Base-by-base conservation (phyloP, 2,329 filamentous ascomycete species). In the Colletotrichum tofieldiae region DNA sequence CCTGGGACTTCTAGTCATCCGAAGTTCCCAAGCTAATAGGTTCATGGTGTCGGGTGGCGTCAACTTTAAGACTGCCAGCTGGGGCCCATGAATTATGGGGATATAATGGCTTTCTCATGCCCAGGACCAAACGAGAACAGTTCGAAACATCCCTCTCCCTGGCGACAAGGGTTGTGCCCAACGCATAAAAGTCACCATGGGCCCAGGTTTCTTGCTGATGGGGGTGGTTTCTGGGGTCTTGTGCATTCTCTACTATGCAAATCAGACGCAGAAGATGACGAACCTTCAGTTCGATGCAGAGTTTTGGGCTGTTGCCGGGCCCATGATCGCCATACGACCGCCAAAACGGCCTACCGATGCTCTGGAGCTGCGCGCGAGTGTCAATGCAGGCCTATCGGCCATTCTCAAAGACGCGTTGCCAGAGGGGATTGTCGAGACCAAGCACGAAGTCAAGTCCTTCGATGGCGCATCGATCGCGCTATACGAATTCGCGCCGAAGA, bases 251-350 rank as follows among this genome's bases (percentile, higher is more conserved):
- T 64, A 64, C 23, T 55, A 43, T 32, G 49, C 61, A 32, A 41
- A 52, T 4, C 49, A 55, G 23, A 29, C 61, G 49, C 49, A 32
- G 1, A 60, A 43, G 18, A 72, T 72, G 70, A 41, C 65, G 20
- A 59, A 39, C 20, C 43, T 64, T 26, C 49, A 58, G 11, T 74
- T 69, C 55, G 72, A 74, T 41, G 29, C 4, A 3, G 72, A 73
- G 37, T 74, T 72, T 49, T 69, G 70, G 70, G 55, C 35, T 3
- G 59, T 23, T 4, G 65, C 67, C 18, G 71, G 63, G 3, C 54
- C 60, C 9, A 29, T 72, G 8, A 52, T 73, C 20, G 70, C 70
- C n/a, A 37, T 68, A 16, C 67, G 70, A 9, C 70, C 70, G 35
- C 70, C 70, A 1, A 26, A 16, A 5, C 45, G 35, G n/a, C 35